These are phyloP conservation scores for Cymbidium sinense DNA, from an alignment of 106 monocot species.

Conservation along the genomic window DNA sequence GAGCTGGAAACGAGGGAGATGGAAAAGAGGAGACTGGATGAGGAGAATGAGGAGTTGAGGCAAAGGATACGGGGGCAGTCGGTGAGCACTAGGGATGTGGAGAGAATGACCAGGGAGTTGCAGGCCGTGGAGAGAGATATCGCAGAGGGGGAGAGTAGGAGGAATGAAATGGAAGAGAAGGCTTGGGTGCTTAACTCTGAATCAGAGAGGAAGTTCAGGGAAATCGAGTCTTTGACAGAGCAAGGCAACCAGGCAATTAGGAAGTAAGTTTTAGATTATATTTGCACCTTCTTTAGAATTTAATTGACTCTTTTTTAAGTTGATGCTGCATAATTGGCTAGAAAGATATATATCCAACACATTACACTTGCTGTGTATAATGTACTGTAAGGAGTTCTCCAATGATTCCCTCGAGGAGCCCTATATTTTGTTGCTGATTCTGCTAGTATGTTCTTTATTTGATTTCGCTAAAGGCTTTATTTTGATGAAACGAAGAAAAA, in stretches of 20 bases:
- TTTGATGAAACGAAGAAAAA: neutral
- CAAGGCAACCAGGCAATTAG: slow-evolving; percentile 67
- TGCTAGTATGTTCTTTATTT: neutral
- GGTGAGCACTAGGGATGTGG: slow-evolving; percentile 56
- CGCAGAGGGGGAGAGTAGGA: slow-evolving; percentile 43
- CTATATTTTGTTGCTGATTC: neutral
- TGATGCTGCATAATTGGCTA: neutral
- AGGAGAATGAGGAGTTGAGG: slow-evolving; percentile 57
- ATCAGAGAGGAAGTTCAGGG: slow-evolving; percentile 34
- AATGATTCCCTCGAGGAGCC: neutral
- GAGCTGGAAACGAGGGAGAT: too few relatives aligned
- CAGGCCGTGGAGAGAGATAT: slow-evolving; percentile 64
- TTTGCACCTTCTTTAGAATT: neutral
- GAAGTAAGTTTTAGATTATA: slow-evolving; percentile 35
- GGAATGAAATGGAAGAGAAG: slow-evolving; percentile 60
- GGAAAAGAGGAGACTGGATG: slow-evolving; percentile 17
- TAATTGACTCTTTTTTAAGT: neutral
- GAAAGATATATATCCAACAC: neutral
- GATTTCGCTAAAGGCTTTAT: neutral
- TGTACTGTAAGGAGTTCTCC: neutral
- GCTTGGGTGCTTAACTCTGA: slow-evolving; percentile 46
- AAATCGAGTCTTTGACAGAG: slow-evolving; percentile 37
- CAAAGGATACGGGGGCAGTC: slow-evolving; percentile 43
- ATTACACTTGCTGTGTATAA: neutral
- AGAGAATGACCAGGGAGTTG: slow-evolving; percentile 78